These are phyloP conservation scores for Vanderwaltozyma verrucispora DNA, from an alignment of 805 yeast species.

Conservation along the genomic window DNA sequence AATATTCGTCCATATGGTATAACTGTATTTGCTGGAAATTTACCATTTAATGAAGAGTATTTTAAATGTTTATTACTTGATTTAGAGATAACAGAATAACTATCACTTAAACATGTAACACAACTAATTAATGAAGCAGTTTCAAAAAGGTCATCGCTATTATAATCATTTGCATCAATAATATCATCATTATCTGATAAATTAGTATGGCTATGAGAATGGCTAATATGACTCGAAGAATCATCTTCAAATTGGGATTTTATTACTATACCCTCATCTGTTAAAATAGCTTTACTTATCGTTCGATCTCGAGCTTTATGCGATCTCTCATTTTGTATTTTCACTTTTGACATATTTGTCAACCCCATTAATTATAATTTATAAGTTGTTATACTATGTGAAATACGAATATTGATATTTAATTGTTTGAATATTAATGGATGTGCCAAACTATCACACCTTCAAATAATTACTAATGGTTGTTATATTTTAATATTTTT, in stretches of 20 bases:
- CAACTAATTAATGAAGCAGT: conserved; percentile 28
- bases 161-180: not conserved
- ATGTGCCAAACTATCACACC: too few species aligned
- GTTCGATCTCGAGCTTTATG: conserved; percentile 1
- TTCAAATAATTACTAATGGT: too few species aligned
- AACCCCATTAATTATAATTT: too few species aligned
- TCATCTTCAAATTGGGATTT: conserved; percentile 20
- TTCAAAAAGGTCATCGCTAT: conserved; percentile 13
- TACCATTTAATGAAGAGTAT: conserved; percentile 21
- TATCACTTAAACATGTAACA: conserved; percentile 28
- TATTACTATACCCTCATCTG: conserved; percentile 28
- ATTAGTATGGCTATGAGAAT: conserved; percentile 2
- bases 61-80: conserved; percentile 3
- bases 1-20: conserved; percentile 27
- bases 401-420: too few species aligned
- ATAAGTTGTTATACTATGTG: too few species aligned
- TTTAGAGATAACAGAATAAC: conserved; percentile 1
- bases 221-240: conserved; percentile 1
- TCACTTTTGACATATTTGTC: not conserved
- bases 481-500: too few species aligned
- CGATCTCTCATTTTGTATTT: not conserved
- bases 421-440: too few species aligned
- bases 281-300: conserved; percentile 17
- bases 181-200: not conserved
- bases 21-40: conserved; percentile 26